Percentiles rank a stretch among this genome's conserved stretches.
These are phyloP conservation scores for Trypanosoma cruzi DNA, from an alignment of 208 protist species.

Conservation along the genomic window DNA sequence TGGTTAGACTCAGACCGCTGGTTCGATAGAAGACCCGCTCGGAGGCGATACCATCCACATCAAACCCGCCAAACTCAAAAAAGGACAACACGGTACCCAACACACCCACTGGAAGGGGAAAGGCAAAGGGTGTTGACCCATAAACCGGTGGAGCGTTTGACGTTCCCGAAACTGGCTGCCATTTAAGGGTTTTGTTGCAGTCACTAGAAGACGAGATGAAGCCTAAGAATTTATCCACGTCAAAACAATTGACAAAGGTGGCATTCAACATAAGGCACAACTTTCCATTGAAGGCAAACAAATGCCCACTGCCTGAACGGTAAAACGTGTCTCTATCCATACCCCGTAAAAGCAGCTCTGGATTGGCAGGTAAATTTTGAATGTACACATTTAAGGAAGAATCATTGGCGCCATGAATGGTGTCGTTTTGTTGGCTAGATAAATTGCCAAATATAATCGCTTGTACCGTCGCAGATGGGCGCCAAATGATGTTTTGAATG, in stretches of 20 bases:
- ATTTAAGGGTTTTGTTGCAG: not conserved
- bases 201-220: not conserved
- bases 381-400: not conserved
- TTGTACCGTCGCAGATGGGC: conserved; percentile 1
- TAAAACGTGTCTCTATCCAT: not conserved
- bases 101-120: conserved; percentile 19
- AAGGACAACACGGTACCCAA: conserved; percentile 11
- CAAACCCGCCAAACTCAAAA: conserved; percentile 28
- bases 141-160: not conserved
- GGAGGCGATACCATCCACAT: not conserved
- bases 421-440: too few species aligned
- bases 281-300: conserved; percentile 26
- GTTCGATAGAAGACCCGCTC: conserved; percentile 8
- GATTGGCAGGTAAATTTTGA: conserved; percentile 8
- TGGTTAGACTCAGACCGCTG: not conserved
- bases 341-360: conserved; percentile 1
- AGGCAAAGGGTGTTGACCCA: conserved; percentile 12
- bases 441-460: not conserved
- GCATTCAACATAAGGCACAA: conserved; percentile 21
- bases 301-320: not conserved
- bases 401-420: not conserved
- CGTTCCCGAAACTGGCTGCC: not conserved
- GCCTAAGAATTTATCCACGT: conserved; percentile 17
- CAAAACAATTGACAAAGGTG: conserved; percentile 23
- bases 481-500: not conserved